Evolutionary conservation across 495 filamentous ascomycete genomes (phyloP).

Genomic region (Cercophora newfieldiana): DNA sequence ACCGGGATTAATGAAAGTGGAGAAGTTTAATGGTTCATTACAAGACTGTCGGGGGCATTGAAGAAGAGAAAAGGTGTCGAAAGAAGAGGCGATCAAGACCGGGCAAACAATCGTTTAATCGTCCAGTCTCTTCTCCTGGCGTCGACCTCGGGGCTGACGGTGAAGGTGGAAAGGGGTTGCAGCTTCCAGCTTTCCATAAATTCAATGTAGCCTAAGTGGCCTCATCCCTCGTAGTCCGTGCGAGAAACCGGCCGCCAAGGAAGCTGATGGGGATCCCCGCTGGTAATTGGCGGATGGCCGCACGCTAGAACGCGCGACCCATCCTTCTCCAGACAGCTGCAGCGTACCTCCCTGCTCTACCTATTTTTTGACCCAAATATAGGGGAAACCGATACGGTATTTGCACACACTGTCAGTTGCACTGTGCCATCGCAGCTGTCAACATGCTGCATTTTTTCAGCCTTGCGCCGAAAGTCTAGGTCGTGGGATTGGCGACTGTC

Average conservation of each 20-base stretch:
- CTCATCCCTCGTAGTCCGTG: constrained; percentile 27
- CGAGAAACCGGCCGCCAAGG: constrained; percentile 4
- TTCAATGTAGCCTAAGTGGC: constrained; percentile 36
- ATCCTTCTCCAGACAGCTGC: background rate
- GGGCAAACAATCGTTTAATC: constrained; percentile 3
- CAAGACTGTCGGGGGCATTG: constrained; percentile 36
- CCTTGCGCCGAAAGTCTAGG: background rate
- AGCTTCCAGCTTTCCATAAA: constrained; percentile 26
- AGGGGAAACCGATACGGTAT: background rate
- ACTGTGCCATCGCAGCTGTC: background rate
- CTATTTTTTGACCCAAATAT: constrained; percentile 1
- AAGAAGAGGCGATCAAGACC: constrained; percentile 18
- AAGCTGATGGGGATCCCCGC: constrained; percentile 1
- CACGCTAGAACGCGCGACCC: background rate
- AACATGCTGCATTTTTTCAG: too few relatives aligned
- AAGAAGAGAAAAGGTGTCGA: constrained; percentile 8
- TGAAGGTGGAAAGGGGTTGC: constrained; percentile 29
- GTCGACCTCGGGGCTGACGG: constrained; percentile 24
- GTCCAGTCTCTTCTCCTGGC: constrained; percentile 18
- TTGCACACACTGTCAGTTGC: background rate
- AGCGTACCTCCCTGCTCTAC: background rate
- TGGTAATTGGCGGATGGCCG: constrained; percentile 1
- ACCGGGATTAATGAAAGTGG: constrained; percentile 47
- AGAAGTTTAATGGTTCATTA: constrained; percentile 46
- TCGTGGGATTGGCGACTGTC: background rate